These are phyloP conservation scores for Pleomassaria siparia DNA, from an alignment of 2,329 filamentous ascomycete species.

Conservation along the genomic window DNA sequence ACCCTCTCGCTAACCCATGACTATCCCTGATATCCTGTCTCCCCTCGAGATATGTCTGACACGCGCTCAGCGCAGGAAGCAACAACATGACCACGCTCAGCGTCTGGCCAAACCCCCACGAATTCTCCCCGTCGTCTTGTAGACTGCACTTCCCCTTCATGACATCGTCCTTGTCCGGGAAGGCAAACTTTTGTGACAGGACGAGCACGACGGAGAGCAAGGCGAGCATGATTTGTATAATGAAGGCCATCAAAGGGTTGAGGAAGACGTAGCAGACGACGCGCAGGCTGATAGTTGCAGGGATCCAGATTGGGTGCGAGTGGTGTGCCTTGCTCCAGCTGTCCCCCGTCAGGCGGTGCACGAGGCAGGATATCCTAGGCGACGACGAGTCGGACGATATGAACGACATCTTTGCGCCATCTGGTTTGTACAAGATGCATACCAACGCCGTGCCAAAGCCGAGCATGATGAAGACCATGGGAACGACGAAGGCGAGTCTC, in stretches of 20 bases:
- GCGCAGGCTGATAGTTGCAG: slow-evolving; percentile 8
- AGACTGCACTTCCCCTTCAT: slow-evolving; percentile 24
- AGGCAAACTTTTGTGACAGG: slow-evolving; percentile 30
- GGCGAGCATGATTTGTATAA: slow-evolving; percentile 28
- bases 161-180: slow-evolving; percentile 25
- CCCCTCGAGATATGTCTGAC: slow-evolving; percentile 31
- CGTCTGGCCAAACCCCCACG: slow-evolving; percentile 36
- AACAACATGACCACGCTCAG: slow-evolving; percentile 33
- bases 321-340: slow-evolving; percentile 1
- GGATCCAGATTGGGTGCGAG: slow-evolving; percentile 10
- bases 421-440: slow-evolving; percentile 28
- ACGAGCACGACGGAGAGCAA: slow-evolving; percentile 26
- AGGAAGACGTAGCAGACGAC: slow-evolving; percentile 28
- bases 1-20: slow-evolving; percentile 1
- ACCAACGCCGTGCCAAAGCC: slow-evolving; percentile 33
- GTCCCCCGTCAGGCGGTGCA: slow-evolving; percentile 13
- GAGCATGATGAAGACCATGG: slow-evolving; percentile 28
- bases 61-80: slow-evolving; percentile 26
- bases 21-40: slow-evolving; percentile 23
- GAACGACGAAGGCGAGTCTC: slow-evolving; percentile 25
- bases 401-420: slow-evolving; percentile 5
- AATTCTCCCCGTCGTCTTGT: slow-evolving; percentile 26
- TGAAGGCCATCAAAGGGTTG: slow-evolving; percentile 30
- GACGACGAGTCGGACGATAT: slow-evolving; percentile 6
- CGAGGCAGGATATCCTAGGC: slow-evolving; percentile 2